Evolutionary conservation across 768 basidiomycete genomes (phyloP).

Genomic region (Termitomyces sp.): DNA sequence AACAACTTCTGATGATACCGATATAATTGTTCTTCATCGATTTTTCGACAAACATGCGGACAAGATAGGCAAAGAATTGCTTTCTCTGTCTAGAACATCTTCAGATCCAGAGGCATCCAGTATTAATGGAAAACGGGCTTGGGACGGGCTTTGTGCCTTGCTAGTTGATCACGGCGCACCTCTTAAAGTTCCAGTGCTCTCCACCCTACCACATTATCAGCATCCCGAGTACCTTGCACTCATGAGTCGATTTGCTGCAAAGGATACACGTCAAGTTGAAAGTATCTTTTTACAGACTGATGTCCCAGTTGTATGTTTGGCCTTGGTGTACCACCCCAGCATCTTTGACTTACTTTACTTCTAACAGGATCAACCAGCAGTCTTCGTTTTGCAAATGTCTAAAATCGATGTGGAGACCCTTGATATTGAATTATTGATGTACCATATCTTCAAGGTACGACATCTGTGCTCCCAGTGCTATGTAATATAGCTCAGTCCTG

Average conservation of each 20-base stretch:
- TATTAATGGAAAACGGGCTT: slow-evolving; percentile 69
- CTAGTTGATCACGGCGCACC: slow-evolving; percentile 75
- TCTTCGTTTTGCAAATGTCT: slow-evolving; percentile 61
- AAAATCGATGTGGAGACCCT: slow-evolving; percentile 74
- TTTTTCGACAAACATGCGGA: slow-evolving; percentile 83
- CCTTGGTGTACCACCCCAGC: not conserved
- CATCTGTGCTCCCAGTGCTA: not conserved
- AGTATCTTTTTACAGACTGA: slow-evolving; percentile 60
- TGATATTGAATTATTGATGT: slow-evolving; percentile 74
- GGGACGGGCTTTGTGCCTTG: slow-evolving; percentile 75
- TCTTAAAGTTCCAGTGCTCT: slow-evolving; percentile 60
- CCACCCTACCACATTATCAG: slow-evolving; percentile 36
- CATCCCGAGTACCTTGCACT: slow-evolving; percentile 66
- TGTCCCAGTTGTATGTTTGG: slow-evolving; percentile 34
- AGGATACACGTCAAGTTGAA: slow-evolving; percentile 55
- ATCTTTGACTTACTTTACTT: not conserved
- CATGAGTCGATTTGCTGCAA: slow-evolving; percentile 56
- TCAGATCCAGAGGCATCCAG: slow-evolving; percentile 51
- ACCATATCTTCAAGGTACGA: slow-evolving; percentile 68
- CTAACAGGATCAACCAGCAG: slow-evolving; percentile 37
- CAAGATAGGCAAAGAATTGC: slow-evolving; percentile 81
- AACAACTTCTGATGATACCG: slow-evolving; percentile 77
- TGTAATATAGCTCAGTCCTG: not conserved
- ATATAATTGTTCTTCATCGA: slow-evolving; percentile 76
- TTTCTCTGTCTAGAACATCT: slow-evolving; percentile 61